Evolutionary conservation across 2,329 filamentous ascomycete species (phyloP).

Genomic region (Aspergillus thermomutatus): DNA sequence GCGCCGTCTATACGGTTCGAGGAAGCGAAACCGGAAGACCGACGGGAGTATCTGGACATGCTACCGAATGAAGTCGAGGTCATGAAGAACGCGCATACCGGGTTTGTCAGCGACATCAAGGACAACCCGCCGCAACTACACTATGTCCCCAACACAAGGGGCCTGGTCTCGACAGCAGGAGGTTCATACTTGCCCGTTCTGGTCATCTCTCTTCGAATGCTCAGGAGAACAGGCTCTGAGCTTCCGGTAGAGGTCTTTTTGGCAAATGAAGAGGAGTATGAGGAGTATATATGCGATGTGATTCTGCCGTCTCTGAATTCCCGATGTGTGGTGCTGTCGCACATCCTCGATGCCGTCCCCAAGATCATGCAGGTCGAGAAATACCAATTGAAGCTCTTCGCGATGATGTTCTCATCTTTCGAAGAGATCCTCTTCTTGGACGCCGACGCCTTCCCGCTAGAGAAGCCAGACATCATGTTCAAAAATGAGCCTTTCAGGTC

Average conservation of each 20-base stretch:
- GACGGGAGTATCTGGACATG: constrained; percentile 31
- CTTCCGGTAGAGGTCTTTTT: constrained; percentile 48
- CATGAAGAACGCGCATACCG: constrained; percentile 34
- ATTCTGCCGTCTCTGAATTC: constrained; percentile 44
- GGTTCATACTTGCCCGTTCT: constrained; percentile 43
- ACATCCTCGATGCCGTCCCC: constrained; percentile 35
- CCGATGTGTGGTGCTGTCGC: constrained; percentile 43
- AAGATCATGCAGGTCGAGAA: constrained; percentile 33
- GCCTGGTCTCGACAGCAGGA: constrained; percentile 47
- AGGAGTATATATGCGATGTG: constrained; percentile 41
- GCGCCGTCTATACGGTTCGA: constrained; percentile 28
- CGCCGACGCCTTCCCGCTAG: constrained; percentile 46
- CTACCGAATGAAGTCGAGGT: constrained; percentile 24
- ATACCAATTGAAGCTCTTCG: constrained; percentile 49
- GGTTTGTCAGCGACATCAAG: constrained; percentile 31
- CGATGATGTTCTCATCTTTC: constrained; percentile 50
- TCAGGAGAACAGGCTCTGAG: constrained; percentile 41
- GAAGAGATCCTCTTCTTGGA: constrained; percentile 50
- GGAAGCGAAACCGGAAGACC: constrained; percentile 21
- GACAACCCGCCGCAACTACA: constrained; percentile 29
- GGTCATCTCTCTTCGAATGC: constrained; percentile 45
- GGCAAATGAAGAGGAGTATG: constrained; percentile 40
- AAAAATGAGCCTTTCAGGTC: constrained; percentile 39
- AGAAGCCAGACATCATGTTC: constrained; percentile 43
- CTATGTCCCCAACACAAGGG: constrained; percentile 33